Evolutionary conservation across 305 asterid species (phyloP).

Genomic region (Ilex paraguariensis): DNA sequence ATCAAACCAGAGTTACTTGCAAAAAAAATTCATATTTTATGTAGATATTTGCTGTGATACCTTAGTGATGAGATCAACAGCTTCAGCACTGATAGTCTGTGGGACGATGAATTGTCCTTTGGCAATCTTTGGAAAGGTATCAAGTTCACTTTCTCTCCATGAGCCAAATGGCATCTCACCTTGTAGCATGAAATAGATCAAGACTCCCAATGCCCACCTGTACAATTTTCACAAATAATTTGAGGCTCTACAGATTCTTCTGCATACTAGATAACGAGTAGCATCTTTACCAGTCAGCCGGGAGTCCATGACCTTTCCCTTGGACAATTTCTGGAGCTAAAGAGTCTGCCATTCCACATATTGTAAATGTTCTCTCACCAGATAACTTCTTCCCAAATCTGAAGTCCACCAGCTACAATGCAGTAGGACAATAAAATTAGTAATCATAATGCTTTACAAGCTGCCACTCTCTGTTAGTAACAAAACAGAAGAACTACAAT

Average conservation of each 20-base stretch:
- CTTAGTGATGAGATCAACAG: conserved; percentile 80
- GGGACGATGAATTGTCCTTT: conserved; percentile 84
- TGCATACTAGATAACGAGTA: background rate
- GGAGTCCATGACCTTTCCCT: conserved; percentile 92
- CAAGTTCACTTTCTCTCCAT: conserved; percentile 91
- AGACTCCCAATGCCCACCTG: conserved; percentile 95
- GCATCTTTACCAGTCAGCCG: conserved; percentile 81
- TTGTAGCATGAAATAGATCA: conserved; percentile 89
- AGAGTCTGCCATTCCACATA: conserved; percentile 83
- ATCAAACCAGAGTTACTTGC: background rate
- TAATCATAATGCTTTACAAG: background rate
- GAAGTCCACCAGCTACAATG: conserved; percentile 84
- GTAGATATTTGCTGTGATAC: conserved; percentile 22
- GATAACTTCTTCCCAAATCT: conserved; percentile 78
- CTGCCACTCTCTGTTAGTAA: background rate
- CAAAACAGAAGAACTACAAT: no score
- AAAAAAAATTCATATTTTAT: background rate
- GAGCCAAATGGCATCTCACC: conserved; percentile 98
- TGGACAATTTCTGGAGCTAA: conserved; percentile 93
- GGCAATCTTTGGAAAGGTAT: conserved; percentile 73
- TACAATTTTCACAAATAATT: conserved; percentile 17
- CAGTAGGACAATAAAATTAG: conserved; percentile 24
- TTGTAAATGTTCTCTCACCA: conserved; percentile 73
- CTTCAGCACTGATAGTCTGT: conserved; percentile 52
- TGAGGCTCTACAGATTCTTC: conserved; percentile 1